Percentiles rank a stretch among this genome's conserved stretches.
phyloP scores from a whole-genome alignment of 768 basidiomycete genomes.

The Calocera viscosa region DNA sequence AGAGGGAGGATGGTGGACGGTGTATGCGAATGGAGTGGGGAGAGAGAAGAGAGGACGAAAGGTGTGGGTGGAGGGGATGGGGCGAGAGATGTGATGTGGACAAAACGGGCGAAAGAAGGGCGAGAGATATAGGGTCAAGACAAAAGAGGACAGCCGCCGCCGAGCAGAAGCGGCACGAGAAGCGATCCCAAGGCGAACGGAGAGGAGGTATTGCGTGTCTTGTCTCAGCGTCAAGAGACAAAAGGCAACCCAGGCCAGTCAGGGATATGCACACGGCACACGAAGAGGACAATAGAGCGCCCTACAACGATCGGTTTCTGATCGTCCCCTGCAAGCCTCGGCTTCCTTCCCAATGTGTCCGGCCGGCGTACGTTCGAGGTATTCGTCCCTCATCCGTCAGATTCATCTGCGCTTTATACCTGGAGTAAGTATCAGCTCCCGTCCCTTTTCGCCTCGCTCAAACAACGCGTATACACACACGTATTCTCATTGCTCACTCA shows the following conservation, averaged over 20 bases:
- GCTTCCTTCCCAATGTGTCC: neutral
- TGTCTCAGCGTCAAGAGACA: constrained; percentile 5
- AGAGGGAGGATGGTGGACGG: neutral
- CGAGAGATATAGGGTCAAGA: neutral
- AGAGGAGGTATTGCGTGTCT: neutral
- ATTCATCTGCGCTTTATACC: neutral
- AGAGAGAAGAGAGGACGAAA: neutral
- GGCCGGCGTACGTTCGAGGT: no score
- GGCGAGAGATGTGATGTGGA: neutral
- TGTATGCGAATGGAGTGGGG: neutral
- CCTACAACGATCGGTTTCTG: neutral
- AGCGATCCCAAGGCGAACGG: neutral
- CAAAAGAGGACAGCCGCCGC: neutral
- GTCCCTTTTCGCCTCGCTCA: neutral
- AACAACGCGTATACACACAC: neutral
- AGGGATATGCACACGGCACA: no score
- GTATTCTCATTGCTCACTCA: constrained; percentile 1
- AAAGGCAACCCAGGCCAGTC: constrained; percentile 1
- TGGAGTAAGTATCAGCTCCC: neutral
- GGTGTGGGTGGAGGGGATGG: neutral
- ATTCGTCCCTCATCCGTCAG: neutral
- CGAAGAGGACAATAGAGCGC: neutral
- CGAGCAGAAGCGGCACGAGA: neutral
- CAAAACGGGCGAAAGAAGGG: neutral
- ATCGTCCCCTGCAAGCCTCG: neutral